These are phyloP conservation scores for Stachybotrys chlorohalonatus DNA, from an alignment of 2,329 filamentous ascomycete genomes.

Conservation along the genomic window DNA sequence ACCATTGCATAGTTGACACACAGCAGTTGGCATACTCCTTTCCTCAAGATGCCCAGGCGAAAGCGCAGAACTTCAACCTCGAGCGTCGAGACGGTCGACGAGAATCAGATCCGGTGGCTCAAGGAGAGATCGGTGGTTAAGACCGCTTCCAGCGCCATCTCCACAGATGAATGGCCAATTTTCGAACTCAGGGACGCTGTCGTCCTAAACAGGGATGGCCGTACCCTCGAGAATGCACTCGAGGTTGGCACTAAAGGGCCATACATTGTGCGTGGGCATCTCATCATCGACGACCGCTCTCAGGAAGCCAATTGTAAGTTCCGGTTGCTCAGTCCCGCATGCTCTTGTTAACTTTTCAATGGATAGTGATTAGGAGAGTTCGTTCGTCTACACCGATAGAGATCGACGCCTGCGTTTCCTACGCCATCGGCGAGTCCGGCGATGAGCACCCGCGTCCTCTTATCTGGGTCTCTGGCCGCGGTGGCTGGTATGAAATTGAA, in stretches of 20 bases:
- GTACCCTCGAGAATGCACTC: conserved; percentile 50
- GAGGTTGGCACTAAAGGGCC: conserved; percentile 51
- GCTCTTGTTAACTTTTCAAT: conserved; percentile 6
- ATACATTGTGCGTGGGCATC: conserved; percentile 49
- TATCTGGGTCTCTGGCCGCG: conserved; percentile 51
- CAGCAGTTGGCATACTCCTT: not conserved
- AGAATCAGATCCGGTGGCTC: conserved; percentile 22
- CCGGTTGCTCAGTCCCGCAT: not conserved
- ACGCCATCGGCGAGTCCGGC: conserved; percentile 43
- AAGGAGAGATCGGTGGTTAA: conserved; percentile 25
- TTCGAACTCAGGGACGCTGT: conserved; percentile 54
- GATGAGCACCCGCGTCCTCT: conserved; percentile 42
- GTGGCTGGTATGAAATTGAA: conserved; percentile 61
- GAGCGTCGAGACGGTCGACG: conserved; percentile 33
- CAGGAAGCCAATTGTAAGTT: conserved; percentile 26
- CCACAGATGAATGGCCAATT: conserved; percentile 47
- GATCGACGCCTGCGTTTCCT: conserved; percentile 37
- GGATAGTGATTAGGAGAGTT: conserved; percentile 22
- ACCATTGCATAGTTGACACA: not conserved
- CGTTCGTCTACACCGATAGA: conserved; percentile 34
- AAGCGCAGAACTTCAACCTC: conserved; percentile 33
- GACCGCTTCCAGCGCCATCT: conserved; percentile 12
- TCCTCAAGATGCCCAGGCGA: conserved; percentile 26
- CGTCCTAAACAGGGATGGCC: conserved; percentile 45
- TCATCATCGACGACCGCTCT: conserved; percentile 40